Evolutionary conservation across 139 green algal species (phyloP).

Genomic region (Diplosphaera chodatii): DNA sequence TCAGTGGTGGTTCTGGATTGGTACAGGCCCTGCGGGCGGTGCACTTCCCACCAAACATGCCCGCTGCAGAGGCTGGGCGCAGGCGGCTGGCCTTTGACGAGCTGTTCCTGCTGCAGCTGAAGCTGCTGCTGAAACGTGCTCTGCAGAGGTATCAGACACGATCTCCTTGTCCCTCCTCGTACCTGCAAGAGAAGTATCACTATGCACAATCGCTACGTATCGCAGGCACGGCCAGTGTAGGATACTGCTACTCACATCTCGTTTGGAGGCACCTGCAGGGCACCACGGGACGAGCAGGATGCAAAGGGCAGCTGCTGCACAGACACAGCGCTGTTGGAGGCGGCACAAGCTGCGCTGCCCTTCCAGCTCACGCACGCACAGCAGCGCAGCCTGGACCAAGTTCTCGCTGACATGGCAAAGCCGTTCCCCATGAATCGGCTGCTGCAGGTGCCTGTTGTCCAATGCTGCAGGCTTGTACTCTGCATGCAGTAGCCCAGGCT

Average conservation of each 20-base stretch:
- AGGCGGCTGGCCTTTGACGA: conserved; percentile 77
- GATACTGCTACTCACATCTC: no score
- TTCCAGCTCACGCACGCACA: conserved; percentile 54
- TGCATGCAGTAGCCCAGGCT: not conserved
- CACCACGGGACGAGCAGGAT: conserved; percentile 2
- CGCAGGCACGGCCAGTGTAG: no score
- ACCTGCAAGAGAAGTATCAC: no score
- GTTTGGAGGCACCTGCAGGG: conserved; percentile 3
- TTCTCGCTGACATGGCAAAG: conserved; percentile 30
- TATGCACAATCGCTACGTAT: no score
- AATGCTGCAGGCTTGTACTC: no score
- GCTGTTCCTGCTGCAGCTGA: conserved; percentile 77
- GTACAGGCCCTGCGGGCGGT: conserved; percentile 38
- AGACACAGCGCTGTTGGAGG: conserved; percentile 19
- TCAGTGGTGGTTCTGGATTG: not conserved
- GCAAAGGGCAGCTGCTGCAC: not conserved
- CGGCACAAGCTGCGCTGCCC: conserved; percentile 18
- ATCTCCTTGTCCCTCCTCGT: not conserved
- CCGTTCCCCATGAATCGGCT: conserved; percentile 71
- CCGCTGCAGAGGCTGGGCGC: conserved; percentile 24
- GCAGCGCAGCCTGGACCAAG: conserved; percentile 21
- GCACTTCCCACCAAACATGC: conserved; percentile 36
- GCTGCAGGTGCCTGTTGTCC: no score
- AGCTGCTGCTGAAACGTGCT: conserved; percentile 39
- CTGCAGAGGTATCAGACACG: conserved; percentile 20